Conservation (phyloP, 2,329 filamentous ascomycete species). For the Drechslera avenae region DNA sequence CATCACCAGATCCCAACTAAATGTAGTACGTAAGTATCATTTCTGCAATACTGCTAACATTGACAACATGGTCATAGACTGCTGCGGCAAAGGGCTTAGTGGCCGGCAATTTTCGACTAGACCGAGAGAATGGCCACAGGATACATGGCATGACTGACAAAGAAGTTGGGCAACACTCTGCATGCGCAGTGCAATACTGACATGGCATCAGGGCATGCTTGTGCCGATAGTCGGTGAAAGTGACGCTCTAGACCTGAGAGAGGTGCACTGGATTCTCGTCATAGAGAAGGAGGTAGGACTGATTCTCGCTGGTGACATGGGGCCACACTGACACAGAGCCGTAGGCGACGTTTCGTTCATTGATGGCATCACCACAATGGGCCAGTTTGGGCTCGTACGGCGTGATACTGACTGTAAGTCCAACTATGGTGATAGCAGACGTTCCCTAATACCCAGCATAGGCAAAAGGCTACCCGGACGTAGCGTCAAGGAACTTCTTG, state of each 20-base stretch:
- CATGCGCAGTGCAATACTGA: neutral
- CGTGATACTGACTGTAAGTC: conserved; percentile 68
- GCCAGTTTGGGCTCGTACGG: conserved; percentile 58
- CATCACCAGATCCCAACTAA: conserved; percentile 67
- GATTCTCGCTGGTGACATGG: neutral
- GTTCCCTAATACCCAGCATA: conserved; percentile 42
- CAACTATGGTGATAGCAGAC: neutral
- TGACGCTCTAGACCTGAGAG: conserved; percentile 55
- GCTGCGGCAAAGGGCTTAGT: conserved; percentile 76
- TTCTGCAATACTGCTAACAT: conserved; percentile 31
- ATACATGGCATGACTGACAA: conserved; percentile 49
- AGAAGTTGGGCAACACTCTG: conserved; percentile 39
- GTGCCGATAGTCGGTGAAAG: conserved; percentile 63
- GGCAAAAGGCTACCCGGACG: conserved; percentile 83
- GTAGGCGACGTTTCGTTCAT: conserved; percentile 75
- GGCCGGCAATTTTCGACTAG: conserved; percentile 61
- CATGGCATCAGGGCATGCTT: conserved; percentile 61
- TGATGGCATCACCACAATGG: conserved; percentile 65
- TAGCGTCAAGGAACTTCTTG: conserved; percentile 71
- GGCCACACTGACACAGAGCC: conserved; percentile 19
- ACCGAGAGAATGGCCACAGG: conserved; percentile 52
- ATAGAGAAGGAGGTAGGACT: conserved; percentile 75
- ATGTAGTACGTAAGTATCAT: conserved; percentile 62
- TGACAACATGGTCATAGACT: conserved; percentile 55
- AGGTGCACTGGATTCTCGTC: conserved; percentile 69